Percentiles rank a stretch among this genome's conserved stretches.
These are phyloP conservation scores for Tetradesmus lagerheimii DNA, from an alignment of 139 green algal species.

Conservation along the genomic window DNA sequence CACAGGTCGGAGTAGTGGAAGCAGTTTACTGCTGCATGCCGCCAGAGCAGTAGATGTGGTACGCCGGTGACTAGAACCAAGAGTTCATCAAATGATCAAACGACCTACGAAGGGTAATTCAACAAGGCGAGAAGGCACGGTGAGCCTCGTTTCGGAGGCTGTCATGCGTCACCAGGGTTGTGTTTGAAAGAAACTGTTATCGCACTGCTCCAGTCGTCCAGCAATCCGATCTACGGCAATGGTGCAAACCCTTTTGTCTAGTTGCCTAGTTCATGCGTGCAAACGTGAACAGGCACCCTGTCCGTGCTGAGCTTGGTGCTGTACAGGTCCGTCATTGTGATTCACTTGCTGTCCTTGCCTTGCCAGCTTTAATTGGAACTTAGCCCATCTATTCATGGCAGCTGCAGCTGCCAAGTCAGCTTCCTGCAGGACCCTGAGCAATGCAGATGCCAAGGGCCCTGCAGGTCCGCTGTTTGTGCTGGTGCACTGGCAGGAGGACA, in stretches of 20 bases:
- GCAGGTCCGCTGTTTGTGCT: slow-evolving; percentile 6
- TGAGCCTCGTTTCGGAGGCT: background rate
- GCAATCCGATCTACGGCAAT: no score
- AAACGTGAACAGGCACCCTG: no score
- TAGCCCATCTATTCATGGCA: background rate
- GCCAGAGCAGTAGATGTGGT: background rate
- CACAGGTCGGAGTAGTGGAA: background rate
- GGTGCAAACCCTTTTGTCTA: no score
- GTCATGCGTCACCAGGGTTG: background rate
- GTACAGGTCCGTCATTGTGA: background rate
- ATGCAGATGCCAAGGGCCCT: slow-evolving; percentile 7
- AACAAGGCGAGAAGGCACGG: background rate
- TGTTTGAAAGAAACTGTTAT: background rate
- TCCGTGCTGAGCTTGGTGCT: background rate
- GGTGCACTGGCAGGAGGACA: slow-evolving; percentile 21
- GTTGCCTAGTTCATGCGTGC: no score
- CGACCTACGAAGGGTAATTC: background rate
- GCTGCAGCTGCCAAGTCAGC: background rate
- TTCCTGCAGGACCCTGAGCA: background rate
- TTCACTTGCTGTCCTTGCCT: background rate
- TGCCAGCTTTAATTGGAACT: no score
- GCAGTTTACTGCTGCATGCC: background rate
- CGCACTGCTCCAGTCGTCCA: no score
- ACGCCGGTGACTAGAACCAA: background rate
- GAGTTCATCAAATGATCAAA: background rate